These are phyloP conservation scores for Pythium apleroticum DNA, from an alignment of 352 stramenopile species.

Conservation along the genomic window DNA sequence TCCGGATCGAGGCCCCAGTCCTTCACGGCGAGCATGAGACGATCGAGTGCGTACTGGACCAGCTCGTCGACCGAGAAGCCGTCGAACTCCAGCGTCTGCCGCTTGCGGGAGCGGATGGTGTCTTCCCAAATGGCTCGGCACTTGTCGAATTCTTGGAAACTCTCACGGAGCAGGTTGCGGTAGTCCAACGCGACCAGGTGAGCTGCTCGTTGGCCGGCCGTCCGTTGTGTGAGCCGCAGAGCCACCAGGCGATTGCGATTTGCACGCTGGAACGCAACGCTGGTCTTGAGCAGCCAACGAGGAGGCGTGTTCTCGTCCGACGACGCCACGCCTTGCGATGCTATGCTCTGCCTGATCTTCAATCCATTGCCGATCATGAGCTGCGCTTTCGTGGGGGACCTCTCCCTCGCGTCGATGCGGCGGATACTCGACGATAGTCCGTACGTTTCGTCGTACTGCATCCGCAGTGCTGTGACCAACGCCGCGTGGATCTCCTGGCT, in stretches of 20 bases:
- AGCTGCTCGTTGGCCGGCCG: slow-evolving; percentile 37
- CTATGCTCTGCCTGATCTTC: background rate
- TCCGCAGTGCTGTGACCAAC: slow-evolving; percentile 47
- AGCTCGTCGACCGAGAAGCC: slow-evolving; percentile 42
- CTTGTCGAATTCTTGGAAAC: slow-evolving; percentile 44
- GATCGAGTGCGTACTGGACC: slow-evolving; percentile 48
- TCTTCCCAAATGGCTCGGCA: slow-evolving; percentile 53
- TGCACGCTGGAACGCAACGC: slow-evolving; percentile 43
- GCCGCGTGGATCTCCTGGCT: slow-evolving; percentile 50
- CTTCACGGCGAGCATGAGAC: slow-evolving; percentile 62
- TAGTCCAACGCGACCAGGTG: slow-evolving; percentile 55
- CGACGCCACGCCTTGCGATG: background rate
- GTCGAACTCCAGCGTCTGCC: slow-evolving; percentile 28
- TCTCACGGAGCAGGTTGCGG: slow-evolving; percentile 30
- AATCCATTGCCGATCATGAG: background rate
- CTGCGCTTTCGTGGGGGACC: slow-evolving; percentile 15
- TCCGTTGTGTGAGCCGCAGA: slow-evolving; percentile 37
- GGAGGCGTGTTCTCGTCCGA: slow-evolving; percentile 32
- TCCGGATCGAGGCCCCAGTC: slow-evolving; percentile 71
- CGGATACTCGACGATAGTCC: slow-evolving; percentile 42
- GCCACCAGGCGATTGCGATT: slow-evolving; percentile 52
- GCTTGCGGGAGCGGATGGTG: slow-evolving; percentile 30
- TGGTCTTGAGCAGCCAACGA: slow-evolving; percentile 68
- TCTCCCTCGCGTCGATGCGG: slow-evolving; percentile 14
- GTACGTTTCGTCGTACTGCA: slow-evolving; percentile 69